Evolutionary conservation across 176 grass and related monocot species (phyloP).

Genomic region (Rhipidocladum racemiflorum): DNA sequence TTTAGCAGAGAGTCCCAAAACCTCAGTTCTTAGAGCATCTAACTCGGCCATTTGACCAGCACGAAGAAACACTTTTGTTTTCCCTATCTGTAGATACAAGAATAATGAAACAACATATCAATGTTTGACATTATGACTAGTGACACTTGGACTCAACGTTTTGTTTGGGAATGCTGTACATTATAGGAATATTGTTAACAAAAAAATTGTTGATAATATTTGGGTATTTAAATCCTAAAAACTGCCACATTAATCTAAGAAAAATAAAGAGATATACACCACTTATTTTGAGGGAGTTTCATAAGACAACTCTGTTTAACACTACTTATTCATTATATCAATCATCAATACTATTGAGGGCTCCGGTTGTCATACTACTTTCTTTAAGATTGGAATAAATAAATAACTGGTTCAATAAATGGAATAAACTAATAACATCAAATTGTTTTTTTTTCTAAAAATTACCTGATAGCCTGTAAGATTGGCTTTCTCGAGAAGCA

Average conservation of each 20-base stretch:
- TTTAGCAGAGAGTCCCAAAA: conserved; percentile 72
- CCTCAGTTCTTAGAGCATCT: conserved; percentile 91
- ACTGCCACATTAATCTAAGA: background rate
- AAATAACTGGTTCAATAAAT: background rate
- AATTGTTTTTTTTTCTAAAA: background rate
- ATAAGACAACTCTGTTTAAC: background rate
- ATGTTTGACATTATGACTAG: conserved; percentile 1
- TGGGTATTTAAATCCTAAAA: background rate
- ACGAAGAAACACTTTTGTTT: conserved; percentile 91
- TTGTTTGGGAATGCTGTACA: background rate
- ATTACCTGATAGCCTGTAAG: conserved; percentile 89
- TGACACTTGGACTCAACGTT: background rate
- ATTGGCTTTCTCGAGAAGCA: conserved; percentile 76
- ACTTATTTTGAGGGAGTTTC: background rate
- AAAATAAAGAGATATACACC: background rate
- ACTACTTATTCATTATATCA: background rate
- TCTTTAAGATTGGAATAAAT: conserved; percentile 6
- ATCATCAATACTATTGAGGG: background rate
- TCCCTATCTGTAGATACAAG: conserved; percentile 66
- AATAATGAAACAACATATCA: background rate
- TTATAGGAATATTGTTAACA: conserved; percentile 12
- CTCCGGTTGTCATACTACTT: background rate
- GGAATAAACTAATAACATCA: conserved; percentile 18
- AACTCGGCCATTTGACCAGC: conserved; percentile 98
- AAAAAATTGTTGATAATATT: background rate